These are phyloP conservation scores for Candida montana DNA, from an alignment of 805 yeast species.

Conservation along the genomic window DNA sequence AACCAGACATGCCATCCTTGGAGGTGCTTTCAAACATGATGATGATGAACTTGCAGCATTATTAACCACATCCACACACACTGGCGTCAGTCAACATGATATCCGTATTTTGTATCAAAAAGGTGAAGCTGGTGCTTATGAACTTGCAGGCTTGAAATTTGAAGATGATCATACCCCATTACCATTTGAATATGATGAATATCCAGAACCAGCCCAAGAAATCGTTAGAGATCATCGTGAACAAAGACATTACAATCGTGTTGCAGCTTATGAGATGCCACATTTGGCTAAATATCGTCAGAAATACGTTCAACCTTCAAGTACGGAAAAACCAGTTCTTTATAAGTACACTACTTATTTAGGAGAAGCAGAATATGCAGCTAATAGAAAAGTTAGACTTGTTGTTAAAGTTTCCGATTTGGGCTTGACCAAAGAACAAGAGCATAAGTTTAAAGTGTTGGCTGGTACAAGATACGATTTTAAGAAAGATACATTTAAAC, in stretches of 20 bases:
- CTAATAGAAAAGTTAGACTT: slow-evolving; percentile 64
- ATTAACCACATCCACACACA: slow-evolving; percentile 39
- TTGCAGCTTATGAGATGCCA: slow-evolving; percentile 92
- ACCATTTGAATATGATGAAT: slow-evolving; percentile 56
- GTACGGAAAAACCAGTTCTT: slow-evolving; percentile 42
- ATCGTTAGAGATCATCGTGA: slow-evolving; percentile 66
- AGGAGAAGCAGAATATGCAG: slow-evolving; percentile 56
- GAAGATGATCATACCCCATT: slow-evolving; percentile 34
- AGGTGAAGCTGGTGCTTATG: slow-evolving; percentile 38
- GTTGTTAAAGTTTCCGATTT: slow-evolving; percentile 49
- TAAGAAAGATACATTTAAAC: slow-evolving; percentile 50
- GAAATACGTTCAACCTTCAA: slow-evolving; percentile 48
- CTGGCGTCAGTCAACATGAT: slow-evolving; percentile 33
- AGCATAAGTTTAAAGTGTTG: slow-evolving; percentile 72
- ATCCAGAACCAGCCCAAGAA: slow-evolving; percentile 67
- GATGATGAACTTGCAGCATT: slow-evolving; percentile 54
- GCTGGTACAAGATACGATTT: slow-evolving; percentile 75
- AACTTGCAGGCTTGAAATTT: slow-evolving; percentile 27
- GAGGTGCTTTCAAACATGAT: slow-evolving; percentile 43
- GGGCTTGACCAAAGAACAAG: slow-evolving; percentile 43
- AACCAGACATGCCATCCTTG: slow-evolving; percentile 50
- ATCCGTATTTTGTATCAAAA: slow-evolving; percentile 34
- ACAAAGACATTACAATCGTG: slow-evolving; percentile 68
- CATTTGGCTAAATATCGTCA: slow-evolving; percentile 70
- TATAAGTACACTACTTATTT: slow-evolving; percentile 69